Evolutionary conservation across 1,139 yeast species (phyloP).

Genomic region (Sugiyamaella sp.): DNA sequence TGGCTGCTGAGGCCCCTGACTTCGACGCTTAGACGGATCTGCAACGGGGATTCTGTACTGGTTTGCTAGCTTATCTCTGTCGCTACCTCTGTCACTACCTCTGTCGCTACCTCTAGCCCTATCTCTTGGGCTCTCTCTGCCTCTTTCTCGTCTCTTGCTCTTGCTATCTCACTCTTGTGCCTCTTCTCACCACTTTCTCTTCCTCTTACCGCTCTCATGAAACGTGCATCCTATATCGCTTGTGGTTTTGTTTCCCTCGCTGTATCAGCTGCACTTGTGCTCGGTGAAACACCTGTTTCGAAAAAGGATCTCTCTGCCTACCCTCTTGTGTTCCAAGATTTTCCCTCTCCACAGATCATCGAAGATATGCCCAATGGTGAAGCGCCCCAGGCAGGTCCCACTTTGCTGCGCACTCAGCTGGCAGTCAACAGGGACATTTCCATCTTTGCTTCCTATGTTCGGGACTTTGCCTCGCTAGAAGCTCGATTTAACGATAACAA

Average conservation of each 20-base stretch:
- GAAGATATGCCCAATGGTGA: conserved; percentile 32
- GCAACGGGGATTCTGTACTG: too few species aligned
- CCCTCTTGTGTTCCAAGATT: conserved; percentile 11
- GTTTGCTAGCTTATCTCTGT: too few species aligned
- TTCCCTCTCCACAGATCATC: conserved; percentile 14
- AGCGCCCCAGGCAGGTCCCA: conserved; percentile 40
- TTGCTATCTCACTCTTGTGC: background rate
- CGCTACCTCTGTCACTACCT: too few species aligned
- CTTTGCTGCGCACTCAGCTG: conserved; percentile 41
- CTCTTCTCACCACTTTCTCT: background rate
- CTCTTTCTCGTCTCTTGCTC: background rate
- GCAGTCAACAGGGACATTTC: conserved; percentile 40
- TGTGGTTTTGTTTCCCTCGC: conserved; percentile 1
- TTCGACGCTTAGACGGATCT: too few species aligned
- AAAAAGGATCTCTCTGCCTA: background rate
- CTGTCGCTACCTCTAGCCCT: too few species aligned
- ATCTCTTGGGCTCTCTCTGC: too few species aligned
- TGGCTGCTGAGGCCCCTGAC: too few species aligned
- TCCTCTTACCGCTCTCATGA: conserved; percentile 4
- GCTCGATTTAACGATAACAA: conserved; percentile 37
- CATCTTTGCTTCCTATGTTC: conserved; percentile 41
- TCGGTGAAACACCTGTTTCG: conserved; percentile 1
- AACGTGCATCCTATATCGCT: conserved; percentile 6
- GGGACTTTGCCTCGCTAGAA: conserved; percentile 37
- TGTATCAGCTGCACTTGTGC: conserved; percentile 12